phyloP scores from a whole-genome alignment of 768 basidiomycete species.

The Asterophora parasitica region DNA sequence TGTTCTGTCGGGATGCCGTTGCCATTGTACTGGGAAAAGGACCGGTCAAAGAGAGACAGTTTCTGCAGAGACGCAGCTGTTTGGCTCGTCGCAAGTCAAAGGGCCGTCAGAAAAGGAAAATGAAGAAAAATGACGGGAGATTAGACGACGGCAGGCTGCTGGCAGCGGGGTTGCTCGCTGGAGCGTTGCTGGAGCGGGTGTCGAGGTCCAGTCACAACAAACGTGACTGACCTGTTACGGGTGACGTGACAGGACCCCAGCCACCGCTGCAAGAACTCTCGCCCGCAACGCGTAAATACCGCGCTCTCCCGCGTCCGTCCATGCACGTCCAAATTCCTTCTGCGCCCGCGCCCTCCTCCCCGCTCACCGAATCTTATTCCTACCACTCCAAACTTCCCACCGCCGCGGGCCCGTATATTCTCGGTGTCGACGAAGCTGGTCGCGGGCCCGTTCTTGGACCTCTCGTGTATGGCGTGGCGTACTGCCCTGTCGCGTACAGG shows the following conservation, averaged over 20 bases:
- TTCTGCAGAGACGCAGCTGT: conserved; percentile 23
- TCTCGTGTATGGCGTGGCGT: conserved; percentile 93
- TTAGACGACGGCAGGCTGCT: conserved; percentile 2
- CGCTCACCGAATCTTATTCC: conserved; percentile 68
- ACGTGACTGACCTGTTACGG: conserved; percentile 4
- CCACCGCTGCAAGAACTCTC: not conserved
- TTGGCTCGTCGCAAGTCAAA: conserved; percentile 29
- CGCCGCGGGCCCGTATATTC: conserved; percentile 75
- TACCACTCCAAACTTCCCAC: conserved; percentile 73
- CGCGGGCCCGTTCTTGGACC: conserved; percentile 95
- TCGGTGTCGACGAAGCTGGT: conserved; percentile 99
- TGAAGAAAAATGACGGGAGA: conserved; percentile 2
- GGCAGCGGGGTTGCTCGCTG: conserved; percentile 6
- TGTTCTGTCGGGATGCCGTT: conserved; percentile 58
- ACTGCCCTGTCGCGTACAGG: conserved; percentile 78
- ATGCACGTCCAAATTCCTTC: conserved; percentile 42
- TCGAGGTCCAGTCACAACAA: conserved; percentile 6
- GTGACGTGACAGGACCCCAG: conserved; percentile 6
- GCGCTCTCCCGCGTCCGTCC: conserved; percentile 8
- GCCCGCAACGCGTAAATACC: conserved; percentile 20
- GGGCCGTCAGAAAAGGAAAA: conserved; percentile 8
- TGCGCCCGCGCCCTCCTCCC: conserved; percentile 49
- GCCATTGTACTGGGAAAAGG: conserved; percentile 43
- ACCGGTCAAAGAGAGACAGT: conserved; percentile 28
- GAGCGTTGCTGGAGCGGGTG: conserved; percentile 7